Percentiles rank a stretch among this genome's conserved stretches.
Evolutionary conservation across 2,329 filamentous ascomycete genomes (phyloP).

Genomic region (Akanthomyces lecanii): DNA sequence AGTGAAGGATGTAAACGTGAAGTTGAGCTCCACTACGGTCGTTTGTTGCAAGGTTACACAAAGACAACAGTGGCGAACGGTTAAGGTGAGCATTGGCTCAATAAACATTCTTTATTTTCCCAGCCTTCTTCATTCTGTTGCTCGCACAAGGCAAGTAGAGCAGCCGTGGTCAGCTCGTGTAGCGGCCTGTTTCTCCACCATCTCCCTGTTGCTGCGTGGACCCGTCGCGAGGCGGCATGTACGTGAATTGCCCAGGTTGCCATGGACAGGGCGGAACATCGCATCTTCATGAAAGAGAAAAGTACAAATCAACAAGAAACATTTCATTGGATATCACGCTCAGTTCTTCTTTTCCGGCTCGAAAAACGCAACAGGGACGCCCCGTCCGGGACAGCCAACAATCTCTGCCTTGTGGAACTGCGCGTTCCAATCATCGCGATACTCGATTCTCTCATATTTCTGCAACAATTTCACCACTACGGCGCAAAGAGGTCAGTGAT

Average conservation of each 20-base stretch:
- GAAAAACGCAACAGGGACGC: conserved; percentile 38
- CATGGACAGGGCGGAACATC: neutral
- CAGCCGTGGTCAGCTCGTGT: too few relatives aligned
- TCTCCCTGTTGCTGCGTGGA: neutral
- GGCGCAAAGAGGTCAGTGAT: neutral
- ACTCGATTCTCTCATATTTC: conserved; percentile 53
- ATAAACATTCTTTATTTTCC: too few relatives aligned
- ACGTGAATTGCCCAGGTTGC: neutral
- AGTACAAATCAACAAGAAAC: neutral
- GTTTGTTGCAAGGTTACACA: neutral
- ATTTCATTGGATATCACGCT: neutral
- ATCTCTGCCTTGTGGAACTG: conserved; percentile 42
- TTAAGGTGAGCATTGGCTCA: too few relatives aligned
- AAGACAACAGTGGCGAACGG: too few relatives aligned
- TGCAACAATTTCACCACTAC: conserved; percentile 52
- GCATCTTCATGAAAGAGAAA: neutral
- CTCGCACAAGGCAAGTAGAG: too few relatives aligned
- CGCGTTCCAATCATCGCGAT: conserved; percentile 41
- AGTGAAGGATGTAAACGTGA: neutral
- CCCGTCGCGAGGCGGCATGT: neutral
- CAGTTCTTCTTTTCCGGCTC: conserved; percentile 22
- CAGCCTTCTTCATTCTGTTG: too few relatives aligned
- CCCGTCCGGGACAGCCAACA: conserved; percentile 40
- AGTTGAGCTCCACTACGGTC: neutral
- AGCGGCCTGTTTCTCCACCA: neutral